Conservation (phyloP, 768 basidiomycete genomes). For the Amanita inopinata region DNA sequence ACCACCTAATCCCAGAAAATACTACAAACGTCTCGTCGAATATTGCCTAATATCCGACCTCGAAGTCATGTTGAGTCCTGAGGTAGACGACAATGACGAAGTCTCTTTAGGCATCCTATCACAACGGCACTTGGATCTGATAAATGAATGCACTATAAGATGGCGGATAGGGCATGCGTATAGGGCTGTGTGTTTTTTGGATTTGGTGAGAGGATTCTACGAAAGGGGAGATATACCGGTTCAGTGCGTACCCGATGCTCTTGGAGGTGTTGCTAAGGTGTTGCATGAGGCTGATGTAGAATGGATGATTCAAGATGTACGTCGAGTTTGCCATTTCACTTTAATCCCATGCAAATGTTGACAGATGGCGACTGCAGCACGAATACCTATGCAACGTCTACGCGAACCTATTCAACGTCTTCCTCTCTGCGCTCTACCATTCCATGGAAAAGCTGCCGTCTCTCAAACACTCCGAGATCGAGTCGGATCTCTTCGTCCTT, state of each 20-base stretch:
- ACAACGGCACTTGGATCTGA: slow-evolving; percentile 63
- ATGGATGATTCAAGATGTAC: slow-evolving; percentile 79
- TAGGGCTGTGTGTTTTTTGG: slow-evolving; percentile 72
- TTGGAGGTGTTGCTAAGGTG: slow-evolving; percentile 63
- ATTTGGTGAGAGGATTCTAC: slow-evolving; percentile 78
- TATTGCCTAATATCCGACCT: slow-evolving; percentile 78
- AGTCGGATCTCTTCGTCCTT: slow-evolving; percentile 56
- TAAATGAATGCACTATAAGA: slow-evolving; percentile 79
- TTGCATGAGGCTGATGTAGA: slow-evolving; percentile 61
- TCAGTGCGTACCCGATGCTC: slow-evolving; percentile 89
- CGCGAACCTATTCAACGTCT: slow-evolving; percentile 73
- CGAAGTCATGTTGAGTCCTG: slow-evolving; percentile 81
- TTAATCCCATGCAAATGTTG: slow-evolving; percentile 6
- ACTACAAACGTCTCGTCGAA: slow-evolving; percentile 78
- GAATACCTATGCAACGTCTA: slow-evolving; percentile 64
- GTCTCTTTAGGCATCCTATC: slow-evolving; percentile 91
- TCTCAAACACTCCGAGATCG: slow-evolving; percentile 62
- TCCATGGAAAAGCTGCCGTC: slow-evolving; percentile 68
- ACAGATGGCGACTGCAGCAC: slow-evolving; percentile 28
- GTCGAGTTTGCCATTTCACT: slow-evolving; percentile 21
- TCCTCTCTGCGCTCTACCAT: slow-evolving; percentile 79
- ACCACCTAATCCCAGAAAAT: slow-evolving; percentile 78
- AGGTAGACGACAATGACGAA: slow-evolving; percentile 91
- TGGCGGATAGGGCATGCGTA: slow-evolving; percentile 85
- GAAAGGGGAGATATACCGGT: slow-evolving; percentile 86